Percentiles rank a stretch among this genome's conserved stretches.
These are phyloP conservation scores for Strobilomyces echinocephalus DNA, from an alignment of 768 basidiomycete genomes.

Conservation along the genomic window DNA sequence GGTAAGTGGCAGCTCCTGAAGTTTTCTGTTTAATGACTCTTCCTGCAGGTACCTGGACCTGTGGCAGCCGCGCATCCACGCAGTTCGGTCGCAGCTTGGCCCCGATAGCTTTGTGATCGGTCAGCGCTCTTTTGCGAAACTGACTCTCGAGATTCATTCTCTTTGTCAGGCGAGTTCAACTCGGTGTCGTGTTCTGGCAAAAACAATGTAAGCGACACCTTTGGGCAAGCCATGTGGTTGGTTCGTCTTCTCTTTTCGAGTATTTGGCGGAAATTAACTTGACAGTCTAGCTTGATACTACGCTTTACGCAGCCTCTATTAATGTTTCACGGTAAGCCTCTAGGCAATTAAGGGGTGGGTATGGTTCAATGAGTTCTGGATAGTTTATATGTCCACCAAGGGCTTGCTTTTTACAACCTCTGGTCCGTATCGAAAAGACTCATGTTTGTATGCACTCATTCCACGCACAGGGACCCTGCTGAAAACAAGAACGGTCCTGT, in stretches of 20 bases:
- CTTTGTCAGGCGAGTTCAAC: slow-evolving; percentile 45
- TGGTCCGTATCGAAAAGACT: slow-evolving; percentile 32
- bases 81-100: slow-evolving; percentile 44
- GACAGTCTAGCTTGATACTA: slow-evolving; percentile 4
- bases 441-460: background rate
- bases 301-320: slow-evolving; percentile 30
- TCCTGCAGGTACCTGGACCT: slow-evolving; percentile 45
- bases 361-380: background rate
- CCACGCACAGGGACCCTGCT: slow-evolving; percentile 40
- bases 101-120: slow-evolving; percentile 47
- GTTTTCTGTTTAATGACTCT: background rate
- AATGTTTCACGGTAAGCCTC: slow-evolving; percentile 42
- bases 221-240: slow-evolving; percentile 53
- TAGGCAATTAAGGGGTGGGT: background rate
- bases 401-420: slow-evolving; percentile 42
- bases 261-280: background rate
- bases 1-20: slow-evolving; percentile 28
- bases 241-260: slow-evolving; percentile 25
- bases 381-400: slow-evolving; percentile 53
- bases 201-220: slow-evolving; percentile 35
- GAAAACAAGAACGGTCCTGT: slow-evolving; percentile 45
- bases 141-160: background rate
- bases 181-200: slow-evolving; percentile 51
- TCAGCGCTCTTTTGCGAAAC: slow-evolving; percentile 8
- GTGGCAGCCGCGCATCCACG: slow-evolving; percentile 49